These are phyloP conservation scores for Salix exigua DNA, from an alignment of 345 rosid genomes.

Conservation along the genomic window DNA sequence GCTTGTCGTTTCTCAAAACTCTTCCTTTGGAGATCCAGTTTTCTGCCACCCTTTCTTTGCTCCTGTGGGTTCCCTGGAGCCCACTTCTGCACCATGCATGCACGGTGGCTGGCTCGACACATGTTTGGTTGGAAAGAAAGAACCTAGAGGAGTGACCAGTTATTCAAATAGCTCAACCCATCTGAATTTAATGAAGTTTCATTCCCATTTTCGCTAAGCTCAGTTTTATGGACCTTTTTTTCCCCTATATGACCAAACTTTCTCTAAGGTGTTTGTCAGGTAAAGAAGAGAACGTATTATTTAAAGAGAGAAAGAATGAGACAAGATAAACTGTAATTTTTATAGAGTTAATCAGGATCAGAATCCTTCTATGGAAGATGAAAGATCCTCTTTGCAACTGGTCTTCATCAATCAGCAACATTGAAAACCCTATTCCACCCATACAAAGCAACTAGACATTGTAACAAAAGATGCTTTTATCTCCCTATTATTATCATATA, in stretches of 20 bases:
- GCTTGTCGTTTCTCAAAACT: no score
- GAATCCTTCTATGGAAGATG: neutral
- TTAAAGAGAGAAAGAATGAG: neutral
- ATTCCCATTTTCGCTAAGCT: neutral
- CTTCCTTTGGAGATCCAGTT: no score
- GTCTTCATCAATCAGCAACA: neutral
- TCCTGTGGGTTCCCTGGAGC: no score
- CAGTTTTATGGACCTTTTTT: neutral
- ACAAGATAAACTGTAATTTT: neutral
- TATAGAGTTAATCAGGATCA: neutral
- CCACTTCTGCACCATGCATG: no score
- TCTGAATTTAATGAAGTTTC: neutral
- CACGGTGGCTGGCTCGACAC: no score
- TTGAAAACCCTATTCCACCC: neutral
- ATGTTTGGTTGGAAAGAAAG: no score
- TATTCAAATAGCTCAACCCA: neutral
- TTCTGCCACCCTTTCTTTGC: no score
- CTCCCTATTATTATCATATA: neutral
- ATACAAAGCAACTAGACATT: neutral
- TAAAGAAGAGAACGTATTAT: neutral
- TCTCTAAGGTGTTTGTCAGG: neutral
- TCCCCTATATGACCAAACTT: neutral
- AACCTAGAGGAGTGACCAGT: no score
- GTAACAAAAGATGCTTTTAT: neutral
- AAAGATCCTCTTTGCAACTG: neutral